Percentiles rank a stretch among this genome's conserved stretches.
Conservation (phyloP, 495 filamentous ascomycete genomes). For the Astrothelium macrocarpum region DNA sequence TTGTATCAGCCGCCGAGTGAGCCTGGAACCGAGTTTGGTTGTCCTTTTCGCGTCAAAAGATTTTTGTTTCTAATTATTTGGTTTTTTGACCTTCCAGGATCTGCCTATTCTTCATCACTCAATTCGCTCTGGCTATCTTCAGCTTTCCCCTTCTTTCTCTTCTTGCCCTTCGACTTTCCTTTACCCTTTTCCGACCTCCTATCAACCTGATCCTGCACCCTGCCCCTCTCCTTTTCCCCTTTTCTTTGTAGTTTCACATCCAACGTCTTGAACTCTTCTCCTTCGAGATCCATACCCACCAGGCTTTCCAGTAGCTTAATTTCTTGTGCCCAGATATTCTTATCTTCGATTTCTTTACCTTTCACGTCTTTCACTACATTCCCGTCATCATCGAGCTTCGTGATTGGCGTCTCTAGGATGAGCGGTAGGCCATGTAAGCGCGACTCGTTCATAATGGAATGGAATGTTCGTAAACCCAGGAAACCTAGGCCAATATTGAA, state of each 20-base stretch:
- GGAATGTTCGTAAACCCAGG: slow-evolving; percentile 79
- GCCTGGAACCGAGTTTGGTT: too few relatives aligned
- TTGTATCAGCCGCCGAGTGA: too few relatives aligned
- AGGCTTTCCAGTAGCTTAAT: slow-evolving; percentile 66
- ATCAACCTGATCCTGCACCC: slow-evolving; percentile 66
- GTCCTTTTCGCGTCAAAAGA: background rate
- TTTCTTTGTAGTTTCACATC: slow-evolving; percentile 56
- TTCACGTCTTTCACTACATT: slow-evolving; percentile 56
- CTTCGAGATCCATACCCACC: slow-evolving; percentile 68
- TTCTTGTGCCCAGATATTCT: slow-evolving; percentile 33
- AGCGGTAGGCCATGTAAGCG: slow-evolving; percentile 73
- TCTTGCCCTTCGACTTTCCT: slow-evolving; percentile 10
- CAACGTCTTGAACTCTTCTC: slow-evolving; percentile 54
- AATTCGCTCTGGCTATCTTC: slow-evolving; percentile 9
- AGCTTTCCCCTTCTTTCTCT: slow-evolving; percentile 17
- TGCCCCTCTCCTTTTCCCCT: slow-evolving; percentile 60
- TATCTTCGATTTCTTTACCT: slow-evolving; percentile 63
- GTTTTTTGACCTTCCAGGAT: background rate
- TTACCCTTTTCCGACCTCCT: slow-evolving; percentile 36
- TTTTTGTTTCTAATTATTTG: too few relatives aligned
- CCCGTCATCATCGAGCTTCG: slow-evolving; percentile 45
- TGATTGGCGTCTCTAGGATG: slow-evolving; percentile 90
- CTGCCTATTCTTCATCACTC: slow-evolving; percentile 5
- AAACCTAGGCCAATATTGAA: slow-evolving; percentile 93
- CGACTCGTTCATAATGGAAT: slow-evolving; percentile 77